Evolutionary conservation across 2,329 filamentous ascomycete species (phyloP), one percentile per base, ranked within the genome.

Genomic region (Ustulina deusta): DNA sequence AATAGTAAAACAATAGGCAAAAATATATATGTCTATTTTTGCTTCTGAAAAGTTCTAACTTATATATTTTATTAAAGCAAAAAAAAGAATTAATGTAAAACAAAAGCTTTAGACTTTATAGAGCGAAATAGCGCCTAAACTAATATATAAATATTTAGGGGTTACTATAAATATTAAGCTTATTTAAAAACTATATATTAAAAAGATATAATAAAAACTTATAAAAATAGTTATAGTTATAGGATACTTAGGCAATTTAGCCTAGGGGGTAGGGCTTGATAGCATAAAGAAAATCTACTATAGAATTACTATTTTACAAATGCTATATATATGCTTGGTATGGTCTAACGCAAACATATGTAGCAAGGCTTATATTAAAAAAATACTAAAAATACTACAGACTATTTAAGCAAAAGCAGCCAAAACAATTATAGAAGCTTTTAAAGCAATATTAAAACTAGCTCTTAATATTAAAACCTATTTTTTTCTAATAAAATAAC

Each of bases 351-450:
- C 29, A 54, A 44, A 42, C 22, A 42, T 22, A 44, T 13, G 11
- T 22, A 40, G n/a, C 6, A 56, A 38, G 38, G 11, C 3, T 11
- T 56, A 56, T 22, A 38, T 9, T 44, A 42, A 57, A 57, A 57
- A 57, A 57, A 57, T 44, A 36, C 25, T 57, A 57, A 27, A 42
- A 44, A 57, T 40, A 57, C 25, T 57, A 57, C 42, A 57, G 22
- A 57, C 20, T 42, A 57, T 57, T 42, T 57, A 57, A 42, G 6
- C 25, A 57, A 57, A 57, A 57, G 22, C n/a, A 57, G 27, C 15
- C 27, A 58, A 58, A 42, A 58, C 27, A 42, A 58, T 44, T 44
- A 58, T 7, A 17, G 25, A 42, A 58, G 40, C 38, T 46, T 42
- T 42, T 58, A 44, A 58, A 58, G 20, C 44, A 51, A 51, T 17